Evolutionary conservation across 805 yeast genomes (phyloP).

Genomic region (Grigorovia yakushimaensis): DNA sequence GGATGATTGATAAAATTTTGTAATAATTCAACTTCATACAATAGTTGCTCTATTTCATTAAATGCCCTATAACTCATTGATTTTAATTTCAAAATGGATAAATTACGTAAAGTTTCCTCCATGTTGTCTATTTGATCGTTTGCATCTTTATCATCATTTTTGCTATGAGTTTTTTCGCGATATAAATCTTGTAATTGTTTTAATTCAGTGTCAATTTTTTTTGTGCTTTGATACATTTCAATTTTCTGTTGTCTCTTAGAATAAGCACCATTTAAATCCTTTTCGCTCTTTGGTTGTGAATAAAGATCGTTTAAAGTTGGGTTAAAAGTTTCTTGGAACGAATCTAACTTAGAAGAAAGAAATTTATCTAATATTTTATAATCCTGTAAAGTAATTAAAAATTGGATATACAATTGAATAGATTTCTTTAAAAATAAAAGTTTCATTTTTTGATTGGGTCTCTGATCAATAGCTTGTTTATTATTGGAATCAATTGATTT

Average conservation of each 20-base stretch:
- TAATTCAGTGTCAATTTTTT: constrained; percentile 39
- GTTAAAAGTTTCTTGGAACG: constrained; percentile 31
- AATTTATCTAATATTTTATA: constrained; percentile 34
- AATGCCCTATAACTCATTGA: constrained; percentile 46
- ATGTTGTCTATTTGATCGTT: constrained; percentile 39
- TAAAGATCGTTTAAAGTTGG: constrained; percentile 32
- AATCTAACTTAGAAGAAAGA: constrained; percentile 33
- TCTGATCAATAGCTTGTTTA: too few species aligned
- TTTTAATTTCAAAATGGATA: constrained; percentile 47
- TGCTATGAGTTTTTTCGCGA: constrained; percentile 20
- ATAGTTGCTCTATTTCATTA: constrained; percentile 43
- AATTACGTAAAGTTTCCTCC: constrained; percentile 52
- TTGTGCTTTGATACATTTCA: constrained; percentile 52
- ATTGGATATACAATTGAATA: constrained; percentile 36
- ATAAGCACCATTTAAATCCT: constrained; percentile 22
- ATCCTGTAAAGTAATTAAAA: constrained; percentile 35
- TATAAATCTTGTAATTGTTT: constrained; percentile 29
- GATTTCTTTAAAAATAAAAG: constrained; percentile 34
- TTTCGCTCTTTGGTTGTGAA: constrained; percentile 10
- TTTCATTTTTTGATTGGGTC: constrained; percentile 17
- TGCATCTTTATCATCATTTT: constrained; percentile 33
- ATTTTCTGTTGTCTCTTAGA: constrained; percentile 63
- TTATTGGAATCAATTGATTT: too few species aligned
- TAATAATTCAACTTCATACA: constrained; percentile 62
- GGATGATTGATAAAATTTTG: constrained; percentile 29